Evolutionary conservation across 345 rosid genomes (phyloP), one percentile per base, ranked within the genome.

Genomic region (Abelmoschus esculentus): DNA sequence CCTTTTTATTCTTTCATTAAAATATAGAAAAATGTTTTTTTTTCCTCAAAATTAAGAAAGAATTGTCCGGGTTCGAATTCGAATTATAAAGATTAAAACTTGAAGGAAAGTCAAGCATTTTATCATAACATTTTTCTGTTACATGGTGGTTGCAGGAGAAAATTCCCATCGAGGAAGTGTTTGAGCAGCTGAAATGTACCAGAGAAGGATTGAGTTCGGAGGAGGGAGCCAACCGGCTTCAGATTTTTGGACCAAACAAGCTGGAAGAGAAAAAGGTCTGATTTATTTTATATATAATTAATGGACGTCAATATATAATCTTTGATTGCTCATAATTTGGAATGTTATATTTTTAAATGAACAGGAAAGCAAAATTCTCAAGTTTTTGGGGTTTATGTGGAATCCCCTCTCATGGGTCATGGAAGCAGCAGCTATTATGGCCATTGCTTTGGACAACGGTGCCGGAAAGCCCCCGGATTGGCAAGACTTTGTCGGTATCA

Each of bases 211-310:
- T 92, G 66, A 70, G 64, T 55, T 53, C 86, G 1, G 80, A 71
- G 6, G 98, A 92, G 75, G 98, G 96, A 70, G 84, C 71, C 77
- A 79, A 63, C 80, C 73, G 98, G 80, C 89, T 92, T 73, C 88
- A 84, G 59, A 80, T 92, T 71, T 92, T 92, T 77, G 98, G 98
- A 19, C 93, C 92, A 80, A 92, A 92, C 92, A 92, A 88, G 55
- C 78, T 92, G 17, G 26, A 53, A 17, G 56, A 53, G 26, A 53
- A 53, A 53, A 53, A 53, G 56, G 22, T 53, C 26, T 54, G 93
- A 87, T 53, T 17, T 49, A 15, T 47, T 4, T 13, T 14, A n/a
- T n/a, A n/a, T 49, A 15, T 49, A 49, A 49, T 13, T 18, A 49
- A 49, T 49, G 54, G 17, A 7, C 0, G 6, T 49, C 17, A 49